These are phyloP conservation scores for Cynara cardunculus DNA, from an alignment of 129 eudicot species.

Conservation along the genomic window DNA sequence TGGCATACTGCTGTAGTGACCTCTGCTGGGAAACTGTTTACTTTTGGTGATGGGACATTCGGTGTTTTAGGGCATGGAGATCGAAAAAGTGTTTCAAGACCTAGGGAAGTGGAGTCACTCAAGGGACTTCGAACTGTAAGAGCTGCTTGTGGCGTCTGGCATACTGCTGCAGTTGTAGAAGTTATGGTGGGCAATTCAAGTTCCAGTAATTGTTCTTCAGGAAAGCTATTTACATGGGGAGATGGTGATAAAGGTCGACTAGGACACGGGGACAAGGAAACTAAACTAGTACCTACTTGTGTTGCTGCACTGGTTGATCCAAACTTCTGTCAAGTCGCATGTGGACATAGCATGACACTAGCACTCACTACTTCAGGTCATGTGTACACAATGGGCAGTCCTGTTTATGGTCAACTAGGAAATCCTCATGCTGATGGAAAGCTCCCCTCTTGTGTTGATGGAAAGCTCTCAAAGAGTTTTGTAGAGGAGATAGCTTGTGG, in stretches of 20 bases:
- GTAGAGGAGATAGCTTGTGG: constrained; percentile 92
- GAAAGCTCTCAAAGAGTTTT: constrained; percentile 43
- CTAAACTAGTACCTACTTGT: constrained; percentile 56
- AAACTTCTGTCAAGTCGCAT: constrained; percentile 66
- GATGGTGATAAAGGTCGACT: constrained; percentile 84
- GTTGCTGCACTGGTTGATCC: constrained; percentile 50
- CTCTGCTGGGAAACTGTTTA: constrained; percentile 68
- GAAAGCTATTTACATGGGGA: constrained; percentile 92
- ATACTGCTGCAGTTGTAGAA: constrained; percentile 89
- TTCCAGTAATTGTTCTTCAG: constrained; percentile 42
- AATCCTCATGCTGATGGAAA: constrained; percentile 56
- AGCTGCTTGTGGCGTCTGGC: constrained; percentile 97
- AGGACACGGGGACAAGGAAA: constrained; percentile 76
- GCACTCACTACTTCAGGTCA: constrained; percentile 65
- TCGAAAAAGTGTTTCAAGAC: constrained; percentile 45
- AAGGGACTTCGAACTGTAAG: constrained; percentile 56
- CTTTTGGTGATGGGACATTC: constrained; percentile 92
- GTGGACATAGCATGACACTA: constrained; percentile 68
- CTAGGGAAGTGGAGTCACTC: constrained; percentile 66
- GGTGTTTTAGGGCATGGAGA: constrained; percentile 94
- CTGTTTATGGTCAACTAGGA: constrained; percentile 66
- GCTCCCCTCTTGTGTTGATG: constrained; percentile 57
- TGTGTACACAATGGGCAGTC: constrained; percentile 83
- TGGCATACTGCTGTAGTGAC: constrained; percentile 91
- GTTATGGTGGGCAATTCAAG: constrained; percentile 32